Base-by-base conservation (phyloP, 352 stramenopile genomes). In the Phytophthora syringae region DNA sequence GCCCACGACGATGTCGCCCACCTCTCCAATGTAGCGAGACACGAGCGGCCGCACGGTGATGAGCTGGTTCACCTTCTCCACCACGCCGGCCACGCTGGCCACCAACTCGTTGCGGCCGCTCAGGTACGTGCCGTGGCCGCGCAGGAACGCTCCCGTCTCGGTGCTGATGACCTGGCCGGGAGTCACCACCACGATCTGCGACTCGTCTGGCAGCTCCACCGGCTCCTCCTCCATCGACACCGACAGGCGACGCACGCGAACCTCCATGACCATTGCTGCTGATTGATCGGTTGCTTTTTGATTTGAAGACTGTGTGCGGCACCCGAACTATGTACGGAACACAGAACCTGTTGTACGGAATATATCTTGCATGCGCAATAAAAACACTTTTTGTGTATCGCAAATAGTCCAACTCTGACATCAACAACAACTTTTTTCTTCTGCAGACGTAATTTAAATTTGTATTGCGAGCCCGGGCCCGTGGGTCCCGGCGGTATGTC, bases 1-100 rank as follows among this genome's bases (percentile, higher is more conserved):
- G n/a, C 97, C 97, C 0, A 99, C 92, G 15, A 99, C 87, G 25
- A 99, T 91, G 88, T 99, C 97, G 21, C 97, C 97, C 15, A 99
- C 95, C 64, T 99, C 94, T 22, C 94, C 95, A 54, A 91, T 88
- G 76, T 98, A 99, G 11, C 94, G 80, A 10, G 81, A 92, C 40
- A 90, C 79, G 0, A 98, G 75, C n/a, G 93, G 93, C 37, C 96
- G 90, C 30, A 99, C 96, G 3, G 84, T 94, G 66, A 98, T 96
- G 22, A 99, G 84, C 79, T 99, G 98, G 75, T 99, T 98, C 12
- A 98, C 94, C 51, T 97, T 94, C 68, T 98, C 93, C 9, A 99
- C 92, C n/a, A 95, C 92, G 16, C 96, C 96, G 5, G 92, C 92
- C 21, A 98, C 92, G 70, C 88, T 98, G 43, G 95, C 94, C 62